A percentile compares a stretch with the other conserved stretches of the same genome.
Evolutionary conservation across 306 rosid species (phyloP).

Genomic region (Vachellia collinsii): DNA sequence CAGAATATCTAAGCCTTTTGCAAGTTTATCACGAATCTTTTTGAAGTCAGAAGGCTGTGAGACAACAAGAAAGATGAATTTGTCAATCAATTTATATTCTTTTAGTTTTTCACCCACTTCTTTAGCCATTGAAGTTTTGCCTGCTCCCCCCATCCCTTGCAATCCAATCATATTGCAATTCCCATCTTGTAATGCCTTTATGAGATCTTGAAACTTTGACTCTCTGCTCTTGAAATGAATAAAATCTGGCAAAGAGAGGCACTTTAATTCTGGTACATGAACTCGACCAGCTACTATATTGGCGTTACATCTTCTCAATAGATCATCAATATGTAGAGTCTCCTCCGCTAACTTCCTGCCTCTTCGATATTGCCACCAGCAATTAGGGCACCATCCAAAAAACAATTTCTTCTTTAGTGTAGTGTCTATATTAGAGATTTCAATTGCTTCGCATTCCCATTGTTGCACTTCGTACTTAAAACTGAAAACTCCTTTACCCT

Average conservation of each 20-base stretch:
- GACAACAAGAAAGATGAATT: slow-evolving; percentile 15
- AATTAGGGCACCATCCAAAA: no score
- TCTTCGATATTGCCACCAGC: no score
- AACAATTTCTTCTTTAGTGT: no score
- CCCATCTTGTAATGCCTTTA: not conserved
- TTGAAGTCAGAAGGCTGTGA: not conserved
- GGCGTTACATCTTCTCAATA: not conserved
- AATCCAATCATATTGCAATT: not conserved
- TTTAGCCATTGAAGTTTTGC: not conserved
- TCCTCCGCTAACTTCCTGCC: not conserved
- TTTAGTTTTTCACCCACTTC: not conserved
- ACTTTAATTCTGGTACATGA: not conserved
- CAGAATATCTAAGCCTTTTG: not conserved
- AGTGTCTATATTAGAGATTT: no score
- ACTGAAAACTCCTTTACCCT: no score
- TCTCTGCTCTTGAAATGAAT: not conserved
- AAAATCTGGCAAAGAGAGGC: no score
- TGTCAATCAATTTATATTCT: slow-evolving; percentile 4
- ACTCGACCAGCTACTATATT: not conserved
- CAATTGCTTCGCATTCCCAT: no score
- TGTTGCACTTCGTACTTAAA: no score
- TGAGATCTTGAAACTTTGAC: not conserved
- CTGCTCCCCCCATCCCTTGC: not conserved
- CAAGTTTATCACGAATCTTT: not conserved
- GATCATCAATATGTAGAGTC: not conserved